phyloP scores from a whole-genome alignment of 2,329 filamentous ascomycete species.

The Diplodia seriata region DNA sequence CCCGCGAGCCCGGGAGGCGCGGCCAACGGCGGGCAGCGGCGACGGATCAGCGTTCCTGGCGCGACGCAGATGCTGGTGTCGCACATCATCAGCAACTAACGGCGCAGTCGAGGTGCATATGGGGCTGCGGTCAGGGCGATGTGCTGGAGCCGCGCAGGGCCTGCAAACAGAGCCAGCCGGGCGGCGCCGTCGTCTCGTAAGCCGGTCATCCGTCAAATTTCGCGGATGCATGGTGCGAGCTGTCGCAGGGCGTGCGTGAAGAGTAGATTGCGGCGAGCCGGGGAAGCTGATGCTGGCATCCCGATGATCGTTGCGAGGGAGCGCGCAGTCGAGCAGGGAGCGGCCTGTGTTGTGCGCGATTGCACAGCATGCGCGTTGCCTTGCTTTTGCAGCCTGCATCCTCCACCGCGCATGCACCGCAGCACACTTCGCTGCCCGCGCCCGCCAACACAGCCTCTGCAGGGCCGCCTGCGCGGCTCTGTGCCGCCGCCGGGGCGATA shows the following conservation, averaged over 20 bases:
- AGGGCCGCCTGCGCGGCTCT: background rate
- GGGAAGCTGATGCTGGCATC: conserved; percentile 26
- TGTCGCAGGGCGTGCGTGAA: conserved; percentile 9
- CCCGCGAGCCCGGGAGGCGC: conserved; percentile 17
- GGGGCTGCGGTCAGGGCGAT: background rate
- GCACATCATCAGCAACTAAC: conserved; percentile 9
- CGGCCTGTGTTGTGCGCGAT: conserved; percentile 6
- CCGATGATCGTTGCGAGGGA: conserved; percentile 23
- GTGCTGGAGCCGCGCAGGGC: conserved; percentile 26
- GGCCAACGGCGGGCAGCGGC: conserved; percentile 5
- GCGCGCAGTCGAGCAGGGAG: conserved; percentile 11
- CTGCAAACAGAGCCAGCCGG: conserved; percentile 19
- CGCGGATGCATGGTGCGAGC: conserved; percentile 11
- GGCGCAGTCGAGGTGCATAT: conserved; percentile 1
- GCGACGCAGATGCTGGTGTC: conserved; percentile 25
- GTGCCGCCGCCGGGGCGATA: background rate
- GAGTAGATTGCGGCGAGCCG: conserved; percentile 23
- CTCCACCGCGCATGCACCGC: background rate
- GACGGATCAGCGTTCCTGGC: conserved; percentile 23
- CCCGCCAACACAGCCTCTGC: background rate
- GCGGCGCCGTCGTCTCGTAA: conserved; percentile 12
- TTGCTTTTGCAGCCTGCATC: conserved; percentile 19
- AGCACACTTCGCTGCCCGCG: background rate
- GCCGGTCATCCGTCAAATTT: conserved; percentile 30
- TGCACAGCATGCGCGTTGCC: conserved; percentile 17